These are phyloP conservation scores for Clarireedia monteithiana DNA, from an alignment of 2,329 filamentous ascomycete species.

Conservation along the genomic window DNA sequence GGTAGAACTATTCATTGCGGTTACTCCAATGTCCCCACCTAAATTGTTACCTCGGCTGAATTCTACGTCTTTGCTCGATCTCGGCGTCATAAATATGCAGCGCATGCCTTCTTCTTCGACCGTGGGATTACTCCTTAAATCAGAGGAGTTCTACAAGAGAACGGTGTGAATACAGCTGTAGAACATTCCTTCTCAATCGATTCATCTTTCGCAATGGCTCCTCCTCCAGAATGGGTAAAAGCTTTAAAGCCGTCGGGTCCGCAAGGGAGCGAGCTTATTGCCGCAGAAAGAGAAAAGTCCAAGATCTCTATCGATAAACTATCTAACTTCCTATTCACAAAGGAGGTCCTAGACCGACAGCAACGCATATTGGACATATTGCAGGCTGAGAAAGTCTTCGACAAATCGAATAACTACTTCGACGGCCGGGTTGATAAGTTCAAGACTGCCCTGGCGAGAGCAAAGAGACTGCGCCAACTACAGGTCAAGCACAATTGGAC, in stretches of 20 bases:
- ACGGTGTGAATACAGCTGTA: too few relatives aligned
- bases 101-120: too few relatives aligned
- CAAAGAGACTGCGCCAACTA: conserved; percentile 62
- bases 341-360: conserved; percentile 53
- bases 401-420: conserved; percentile 74
- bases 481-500: conserved; percentile 60
- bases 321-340: conserved; percentile 61
- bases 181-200: too few relatives aligned
- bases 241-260: conserved; percentile 57
- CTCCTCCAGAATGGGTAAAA: conserved; percentile 51
- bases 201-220: conserved; percentile 20
- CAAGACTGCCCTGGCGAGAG: conserved; percentile 60
- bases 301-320: conserved; percentile 60
- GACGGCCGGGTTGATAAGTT: conserved; percentile 61
- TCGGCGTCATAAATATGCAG: too few relatives aligned
- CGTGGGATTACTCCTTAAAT: too few relatives aligned
- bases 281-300: conserved; percentile 59
- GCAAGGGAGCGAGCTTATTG: conserved; percentile 61
- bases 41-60: too few relatives aligned
- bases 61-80: too few relatives aligned
- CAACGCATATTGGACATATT: conserved; percentile 56
- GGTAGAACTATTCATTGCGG: too few relatives aligned
- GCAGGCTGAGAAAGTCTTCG: conserved; percentile 60
- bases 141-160: too few relatives aligned
- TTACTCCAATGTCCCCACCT: too few relatives aligned